Evolutionary conservation across 352 stramenopile species (phyloP).

Genomic region (Globisporangium uncinulatum): DNA sequence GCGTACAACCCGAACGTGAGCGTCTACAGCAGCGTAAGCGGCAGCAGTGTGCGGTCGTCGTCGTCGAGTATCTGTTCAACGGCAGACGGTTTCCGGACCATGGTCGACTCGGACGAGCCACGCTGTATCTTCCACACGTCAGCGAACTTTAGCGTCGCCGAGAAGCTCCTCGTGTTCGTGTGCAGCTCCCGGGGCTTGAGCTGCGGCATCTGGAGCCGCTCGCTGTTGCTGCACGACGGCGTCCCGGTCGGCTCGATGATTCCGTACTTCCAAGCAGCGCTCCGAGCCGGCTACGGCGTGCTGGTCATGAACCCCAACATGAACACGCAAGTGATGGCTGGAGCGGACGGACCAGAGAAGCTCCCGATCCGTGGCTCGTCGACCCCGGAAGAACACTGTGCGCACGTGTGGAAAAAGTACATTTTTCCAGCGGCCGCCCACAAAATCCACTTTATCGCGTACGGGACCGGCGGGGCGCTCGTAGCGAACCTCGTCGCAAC

Average conservation of each 20-base stretch:
- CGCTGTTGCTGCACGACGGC: constrained; percentile 70
- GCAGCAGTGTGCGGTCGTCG: constrained; percentile 43
- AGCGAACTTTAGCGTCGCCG: constrained; percentile 62
- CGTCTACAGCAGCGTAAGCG: constrained; percentile 19
- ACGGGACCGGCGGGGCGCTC: constrained; percentile 75
- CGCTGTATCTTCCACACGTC: constrained; percentile 82
- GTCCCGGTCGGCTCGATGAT: constrained; percentile 76
- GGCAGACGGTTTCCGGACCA: constrained; percentile 73
- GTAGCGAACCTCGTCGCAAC: constrained; percentile 81
- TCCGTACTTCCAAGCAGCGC: constrained; percentile 48
- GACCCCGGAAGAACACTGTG: constrained; percentile 83
- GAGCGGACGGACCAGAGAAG: constrained; percentile 26
- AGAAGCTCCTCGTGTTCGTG: constrained; percentile 81
- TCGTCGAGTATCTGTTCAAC: constrained; percentile 82
- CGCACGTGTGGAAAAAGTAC: constrained; percentile 87
- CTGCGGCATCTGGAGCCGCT: constrained; percentile 74
- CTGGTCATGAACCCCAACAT: constrained; percentile 69
- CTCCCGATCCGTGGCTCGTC: constrained; percentile 77
- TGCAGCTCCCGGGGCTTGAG: constrained; percentile 70
- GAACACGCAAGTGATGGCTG: constrained; percentile 23
- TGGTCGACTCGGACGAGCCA: constrained; percentile 74
- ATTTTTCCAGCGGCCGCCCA: constrained; percentile 72
- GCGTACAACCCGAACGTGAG: constrained; percentile 37
- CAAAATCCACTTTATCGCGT: constrained; percentile 88
- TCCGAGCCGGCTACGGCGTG: constrained; percentile 40